Percentiles rank a stretch among this genome's conserved stretches.
Evolutionary conservation across 306 rosid species (phyloP).

Genomic region (Quercus rubra): DNA sequence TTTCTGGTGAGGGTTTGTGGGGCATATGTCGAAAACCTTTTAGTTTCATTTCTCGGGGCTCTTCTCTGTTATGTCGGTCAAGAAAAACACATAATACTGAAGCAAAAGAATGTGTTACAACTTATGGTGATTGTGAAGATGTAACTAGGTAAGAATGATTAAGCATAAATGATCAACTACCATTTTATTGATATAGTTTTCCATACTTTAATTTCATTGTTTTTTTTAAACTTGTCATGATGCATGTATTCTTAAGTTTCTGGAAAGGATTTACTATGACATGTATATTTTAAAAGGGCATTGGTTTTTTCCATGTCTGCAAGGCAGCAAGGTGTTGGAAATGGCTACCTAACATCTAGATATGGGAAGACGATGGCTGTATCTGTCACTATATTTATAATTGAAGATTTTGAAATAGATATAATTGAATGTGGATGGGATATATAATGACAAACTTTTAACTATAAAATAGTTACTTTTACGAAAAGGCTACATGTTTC

Average conservation of each 20-base stretch:
- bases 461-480: not conserved
- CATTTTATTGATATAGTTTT: not conserved
- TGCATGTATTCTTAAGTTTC: not conserved
- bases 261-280: not conserved
- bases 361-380: not conserved
- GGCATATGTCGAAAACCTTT: conserved; percentile 37
- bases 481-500: not conserved
- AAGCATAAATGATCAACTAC: not conserved
- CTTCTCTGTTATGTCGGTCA: conserved; percentile 47
- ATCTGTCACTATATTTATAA: not conserved
- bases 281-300: not conserved
- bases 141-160: conserved; percentile 44
- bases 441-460: not conserved
- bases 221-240: not conserved
- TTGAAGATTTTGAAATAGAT: not conserved
- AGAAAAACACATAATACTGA: conserved; percentile 55
- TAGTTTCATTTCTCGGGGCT: conserved; percentile 44
- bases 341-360: not conserved
- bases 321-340: not conserved
- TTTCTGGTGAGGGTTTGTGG: conserved; percentile 32
- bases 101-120: conserved; percentile 46
- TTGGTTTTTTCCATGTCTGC: not conserved
- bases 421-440: not conserved
- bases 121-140: conserved; percentile 54
- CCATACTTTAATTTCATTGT: not conserved